These are phyloP conservation scores for Pseudogymnoascus destructans DNA, from an alignment of 2,329 filamentous ascomycete genomes.

Conservation along the genomic window DNA sequence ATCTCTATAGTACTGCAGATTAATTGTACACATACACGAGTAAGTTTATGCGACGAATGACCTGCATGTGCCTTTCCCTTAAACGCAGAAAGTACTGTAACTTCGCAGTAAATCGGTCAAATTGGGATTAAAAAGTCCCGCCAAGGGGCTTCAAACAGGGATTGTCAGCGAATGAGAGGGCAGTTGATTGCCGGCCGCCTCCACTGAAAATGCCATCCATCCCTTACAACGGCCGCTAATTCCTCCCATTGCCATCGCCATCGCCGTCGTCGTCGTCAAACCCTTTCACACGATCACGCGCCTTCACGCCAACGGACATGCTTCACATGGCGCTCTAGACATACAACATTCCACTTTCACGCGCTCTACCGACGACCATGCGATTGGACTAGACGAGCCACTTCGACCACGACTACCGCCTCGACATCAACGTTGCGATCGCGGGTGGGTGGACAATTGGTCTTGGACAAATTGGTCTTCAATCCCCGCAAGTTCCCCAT, in stretches of 20 bases:
- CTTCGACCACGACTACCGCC: background rate
- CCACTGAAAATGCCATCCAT: constrained; percentile 6
- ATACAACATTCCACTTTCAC: background rate
- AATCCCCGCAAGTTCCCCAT: background rate
- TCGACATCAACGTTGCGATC: background rate
- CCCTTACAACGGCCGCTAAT: constrained; percentile 2
- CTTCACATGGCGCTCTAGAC: background rate
- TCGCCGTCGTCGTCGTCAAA: background rate
- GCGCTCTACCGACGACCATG: background rate
- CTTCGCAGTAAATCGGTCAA: background rate
- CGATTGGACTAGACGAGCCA: background rate
- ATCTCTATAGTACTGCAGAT: background rate
- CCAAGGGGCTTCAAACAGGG: background rate
- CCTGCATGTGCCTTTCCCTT: background rate
- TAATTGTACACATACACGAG: background rate
- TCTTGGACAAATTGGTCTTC: background rate
- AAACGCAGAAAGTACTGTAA: background rate
- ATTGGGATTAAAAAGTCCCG: constrained; percentile 3
- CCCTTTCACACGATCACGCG: constrained; percentile 2
- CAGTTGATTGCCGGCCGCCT: constrained; percentile 1
- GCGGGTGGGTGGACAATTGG: background rate
- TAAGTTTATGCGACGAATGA: background rate
- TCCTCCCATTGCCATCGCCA: background rate
- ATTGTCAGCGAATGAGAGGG: constrained; percentile 1
- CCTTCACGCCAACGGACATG: background rate